Conservation (phyloP, 768 basidiomycete species). For the Rhizopogon vinicolor region DNA sequence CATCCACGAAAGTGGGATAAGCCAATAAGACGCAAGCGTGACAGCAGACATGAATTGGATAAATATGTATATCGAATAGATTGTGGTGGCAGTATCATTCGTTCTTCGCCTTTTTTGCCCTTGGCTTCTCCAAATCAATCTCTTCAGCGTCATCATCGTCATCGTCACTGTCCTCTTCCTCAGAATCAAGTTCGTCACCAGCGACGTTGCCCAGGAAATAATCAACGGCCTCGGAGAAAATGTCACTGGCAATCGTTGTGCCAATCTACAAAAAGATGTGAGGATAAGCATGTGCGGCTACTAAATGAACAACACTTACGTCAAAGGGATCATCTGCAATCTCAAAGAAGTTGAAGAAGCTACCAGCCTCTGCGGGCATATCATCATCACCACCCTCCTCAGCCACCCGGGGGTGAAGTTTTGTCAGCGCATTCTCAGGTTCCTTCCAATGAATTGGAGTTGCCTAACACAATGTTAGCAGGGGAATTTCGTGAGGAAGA, state of each 20-base stretch:
- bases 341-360: conserved; percentile 89
- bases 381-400: conserved; percentile 60
- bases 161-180: conserved; percentile 63
- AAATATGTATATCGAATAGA: conserved; percentile 19
- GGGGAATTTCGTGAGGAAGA: background rate
- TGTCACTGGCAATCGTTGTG: conserved; percentile 64
- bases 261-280: conserved; percentile 49
- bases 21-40: conserved; percentile 4
- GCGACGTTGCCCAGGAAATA: conserved; percentile 70
- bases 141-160: conserved; percentile 80
- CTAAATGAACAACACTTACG: conserved; percentile 36
- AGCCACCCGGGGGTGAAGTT: conserved; percentile 64
- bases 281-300: background rate
- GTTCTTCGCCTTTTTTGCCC: conserved; percentile 64
- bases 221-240: conserved; percentile 79
- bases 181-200: conserved; percentile 57
- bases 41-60: conserved; percentile 14
- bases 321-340: conserved; percentile 58
- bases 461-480: conserved; percentile 33
- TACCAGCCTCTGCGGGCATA: conserved; percentile 61
- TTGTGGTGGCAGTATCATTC: conserved; percentile 18
- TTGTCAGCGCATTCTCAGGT: conserved; percentile 68
- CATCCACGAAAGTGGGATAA: conserved; percentile 2
- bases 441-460: conserved; percentile 81
- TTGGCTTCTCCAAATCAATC: conserved; percentile 85